These are phyloP conservation scores for Aspergillus baeticus DNA, from an alignment of 495 filamentous ascomycete genomes.

Conservation along the genomic window DNA sequence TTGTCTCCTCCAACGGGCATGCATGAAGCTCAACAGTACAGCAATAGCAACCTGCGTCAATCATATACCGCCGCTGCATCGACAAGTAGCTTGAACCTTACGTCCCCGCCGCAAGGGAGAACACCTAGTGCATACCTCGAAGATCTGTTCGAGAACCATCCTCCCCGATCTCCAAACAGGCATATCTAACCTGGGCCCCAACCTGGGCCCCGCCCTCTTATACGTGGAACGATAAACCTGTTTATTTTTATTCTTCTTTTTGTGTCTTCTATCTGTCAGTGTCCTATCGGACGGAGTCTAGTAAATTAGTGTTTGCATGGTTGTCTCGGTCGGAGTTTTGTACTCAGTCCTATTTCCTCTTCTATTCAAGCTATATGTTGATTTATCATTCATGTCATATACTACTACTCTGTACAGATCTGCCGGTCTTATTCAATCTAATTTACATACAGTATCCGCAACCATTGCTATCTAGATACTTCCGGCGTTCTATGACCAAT, in stretches of 20 bases:
- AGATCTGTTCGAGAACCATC: slow-evolving; percentile 79
- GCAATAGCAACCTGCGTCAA: slow-evolving; percentile 29
- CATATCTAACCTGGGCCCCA: not conserved
- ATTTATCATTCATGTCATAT: not conserved
- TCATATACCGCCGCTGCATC: slow-evolving; percentile 50
- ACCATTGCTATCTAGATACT: no score
- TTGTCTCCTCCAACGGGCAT: slow-evolving; percentile 39
- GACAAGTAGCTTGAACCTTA: slow-evolving; percentile 68
- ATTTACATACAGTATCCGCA: not conserved
- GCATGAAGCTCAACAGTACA: slow-evolving; percentile 25
- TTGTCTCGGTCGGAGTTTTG: not conserved
- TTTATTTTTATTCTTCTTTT: not conserved
- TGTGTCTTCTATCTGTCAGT: not conserved
- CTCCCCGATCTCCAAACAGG: slow-evolving; percentile 26
- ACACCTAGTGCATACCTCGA: slow-evolving; percentile 92
- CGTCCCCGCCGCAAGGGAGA: slow-evolving; percentile 63
- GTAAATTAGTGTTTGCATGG: not conserved
- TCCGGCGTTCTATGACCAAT: no score
- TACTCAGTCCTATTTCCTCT: not conserved
- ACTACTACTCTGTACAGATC: slow-evolving; percentile 1
- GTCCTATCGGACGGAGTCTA: not conserved
- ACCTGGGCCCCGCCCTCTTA: not conserved
- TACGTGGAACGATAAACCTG: slow-evolving; percentile 5
- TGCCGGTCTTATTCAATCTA: not conserved
- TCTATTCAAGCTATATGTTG: not conserved